Base-by-base conservation (phyloP, 805 yeast species). In the Priceomyces fermenticarens region DNA sequence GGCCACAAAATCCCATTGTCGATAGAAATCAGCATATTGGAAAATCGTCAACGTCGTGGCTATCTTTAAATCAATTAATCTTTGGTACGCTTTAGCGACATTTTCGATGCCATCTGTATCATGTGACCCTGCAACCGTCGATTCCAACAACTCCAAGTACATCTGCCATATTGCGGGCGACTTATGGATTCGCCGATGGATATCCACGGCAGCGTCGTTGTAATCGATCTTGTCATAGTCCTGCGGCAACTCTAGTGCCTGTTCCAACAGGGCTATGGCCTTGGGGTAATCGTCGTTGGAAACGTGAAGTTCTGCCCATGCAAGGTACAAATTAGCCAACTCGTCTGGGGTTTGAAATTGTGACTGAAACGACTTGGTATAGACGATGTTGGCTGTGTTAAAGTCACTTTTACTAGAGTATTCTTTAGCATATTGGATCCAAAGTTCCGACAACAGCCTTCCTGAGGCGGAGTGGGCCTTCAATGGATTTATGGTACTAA, bases 261-360 rank as follows among this genome's bases (percentile, higher is more conserved):
- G 49, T 43, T 67, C 65, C 1, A 73, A 44, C 4, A 72, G 57
- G 0, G 50, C 42, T 3, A 71, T 36, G 0, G 78, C 65, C 13
- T 58, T 60, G 1, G 71, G 75, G 14, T 78, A 58, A 39, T 80
- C 70, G 15, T 69, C 77, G 12, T 65, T 60, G 16, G 73, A 63
- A 25, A 85, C 52, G 44, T 83, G 84, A 60, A 78, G 63, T 42
- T 85, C 85, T 4, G 84, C 70, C 96, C 97, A 90, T 12, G 72
- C 74, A n/a, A 78, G 64, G 76, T 88, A 86, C 5, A 90, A 58
- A 2, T 73, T 74, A 2, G 82, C 85, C 14, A 88, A 61, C 44
- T 88, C 96, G 15, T 77, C 76, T 0, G 79, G 62, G 11, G 72
- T 62, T 17, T 66, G 72, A 60, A 74, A 88, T 4, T 89, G 90